phyloP scores from a whole-genome alignment of 257 asterid species.

The Buddleja alternifolia region DNA sequence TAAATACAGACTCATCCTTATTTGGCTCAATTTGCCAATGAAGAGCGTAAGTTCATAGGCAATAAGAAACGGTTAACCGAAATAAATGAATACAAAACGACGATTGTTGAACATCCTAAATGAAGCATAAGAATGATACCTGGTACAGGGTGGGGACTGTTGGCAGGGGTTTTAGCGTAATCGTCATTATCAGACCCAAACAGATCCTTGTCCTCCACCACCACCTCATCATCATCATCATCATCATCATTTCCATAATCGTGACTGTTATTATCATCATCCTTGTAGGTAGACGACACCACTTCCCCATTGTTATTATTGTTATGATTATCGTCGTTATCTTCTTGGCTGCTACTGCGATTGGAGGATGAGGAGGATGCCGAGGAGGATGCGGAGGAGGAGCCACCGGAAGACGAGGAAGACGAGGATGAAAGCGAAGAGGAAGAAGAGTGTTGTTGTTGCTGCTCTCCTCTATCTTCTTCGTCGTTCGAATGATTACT shows the following conservation, averaged over 20 bases:
- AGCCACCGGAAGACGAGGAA: constrained; percentile 49
- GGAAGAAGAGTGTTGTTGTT: constrained; percentile 50
- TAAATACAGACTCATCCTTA: background rate
- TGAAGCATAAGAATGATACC: constrained; percentile 43
- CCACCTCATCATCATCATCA: constrained; percentile 34
- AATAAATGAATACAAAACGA: constrained; percentile 10
- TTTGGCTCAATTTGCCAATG: background rate
- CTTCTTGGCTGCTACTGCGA: constrained; percentile 55
- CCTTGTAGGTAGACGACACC: constrained; percentile 36
- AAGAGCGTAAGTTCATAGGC: constrained; percentile 17
- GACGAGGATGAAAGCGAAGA: constrained; percentile 54
- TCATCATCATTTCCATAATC: constrained; percentile 40
- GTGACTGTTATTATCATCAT: constrained; percentile 28
- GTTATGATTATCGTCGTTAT: constrained; percentile 41
- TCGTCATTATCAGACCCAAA: constrained; percentile 94
- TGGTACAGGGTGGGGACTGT: constrained; percentile 73
- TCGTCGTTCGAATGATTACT: constrained; percentile 40
- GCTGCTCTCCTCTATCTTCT: constrained; percentile 42
- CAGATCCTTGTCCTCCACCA: constrained; percentile 75
- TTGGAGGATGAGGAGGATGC: constrained; percentile 59
- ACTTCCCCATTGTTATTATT: constrained; percentile 62
- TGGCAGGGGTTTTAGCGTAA: constrained; percentile 66
- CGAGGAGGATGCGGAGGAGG: constrained; percentile 62
- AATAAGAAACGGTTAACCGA: background rate
- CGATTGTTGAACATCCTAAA: constrained; percentile 17